Base-by-base conservation (phyloP, 176 grass and related monocot species). In the Bromus sterilis region DNA sequence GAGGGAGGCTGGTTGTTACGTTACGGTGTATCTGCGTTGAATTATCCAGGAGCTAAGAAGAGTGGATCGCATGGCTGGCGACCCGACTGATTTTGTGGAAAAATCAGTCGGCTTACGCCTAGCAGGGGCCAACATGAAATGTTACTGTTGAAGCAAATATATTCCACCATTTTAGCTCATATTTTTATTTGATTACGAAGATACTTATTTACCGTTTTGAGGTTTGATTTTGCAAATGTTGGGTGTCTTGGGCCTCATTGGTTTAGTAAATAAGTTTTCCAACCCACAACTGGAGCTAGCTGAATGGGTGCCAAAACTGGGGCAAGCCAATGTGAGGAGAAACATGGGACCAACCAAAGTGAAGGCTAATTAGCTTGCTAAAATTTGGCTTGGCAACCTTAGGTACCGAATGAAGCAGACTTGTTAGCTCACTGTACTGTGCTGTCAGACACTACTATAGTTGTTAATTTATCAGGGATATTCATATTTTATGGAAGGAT, bases 381-480 rank as follows among this genome's bases (percentile, higher is more conserved):
- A 69, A 25, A 42, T 71, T 71, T 9, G 67, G 23, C 40, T 44
- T 71, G 39, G 39, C 39, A 71, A 71, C 8, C 31, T 34, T 33
- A 35, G 62, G 31, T 31, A 65, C 62, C 1, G 8, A 65, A 33
- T 8, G 8, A 43, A 71, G 67, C 67, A 71, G 24, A 24, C 37
- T 11, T 21, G 26, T 62, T 64, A 55, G 36, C 51, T 56, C 33
- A 55, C 74, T 72, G 42, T 9, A 7, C 11, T 85, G 34, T 56
- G 58, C 59, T 49, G 28, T 35, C 29, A 66, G 40, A 44, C 5
- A 59, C 21, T 46, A 20, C 41, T 48, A 14, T 46, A 48, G 71
- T 70, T n/a, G 53, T 29, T 69, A 89, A 56, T 67, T 37, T 72
- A 78, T 48, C 77, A 56, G 55, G 33, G 53, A 59, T 43, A 74